phyloP scores from a whole-genome alignment of 257 asterid genomes.

The Solanum microdontum region DNA sequence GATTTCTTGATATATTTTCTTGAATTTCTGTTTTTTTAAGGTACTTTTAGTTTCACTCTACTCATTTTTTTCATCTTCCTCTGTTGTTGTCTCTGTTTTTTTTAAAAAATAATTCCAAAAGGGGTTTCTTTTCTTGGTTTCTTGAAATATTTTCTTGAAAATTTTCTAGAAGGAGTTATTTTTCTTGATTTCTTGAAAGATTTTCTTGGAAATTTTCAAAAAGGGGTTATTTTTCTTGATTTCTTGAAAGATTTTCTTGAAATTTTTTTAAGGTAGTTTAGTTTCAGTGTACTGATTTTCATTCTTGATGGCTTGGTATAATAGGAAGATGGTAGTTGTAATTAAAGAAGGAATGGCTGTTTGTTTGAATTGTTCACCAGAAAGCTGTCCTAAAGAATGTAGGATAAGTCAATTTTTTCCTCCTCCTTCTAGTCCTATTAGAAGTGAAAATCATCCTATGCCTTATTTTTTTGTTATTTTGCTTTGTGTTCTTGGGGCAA shows the following conservation, averaged over 20 bases:
- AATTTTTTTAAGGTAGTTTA: neutral
- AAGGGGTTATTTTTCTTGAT: neutral
- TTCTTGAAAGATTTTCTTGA: neutral
- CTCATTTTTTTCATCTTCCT: neutral
- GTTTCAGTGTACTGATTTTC: neutral
- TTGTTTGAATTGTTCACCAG: conserved; percentile 1
- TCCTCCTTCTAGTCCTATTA: conserved; percentile 1
- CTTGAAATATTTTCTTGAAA: too few species aligned
- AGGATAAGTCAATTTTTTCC: neutral
- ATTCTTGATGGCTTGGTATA: neutral
- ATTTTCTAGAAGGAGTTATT: neutral
- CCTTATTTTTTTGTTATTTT: conserved; percentile 32
- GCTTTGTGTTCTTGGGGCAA: conserved; percentile 44
- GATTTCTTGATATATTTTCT: neutral
- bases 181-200: neutral
- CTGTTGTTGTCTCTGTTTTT: neutral
- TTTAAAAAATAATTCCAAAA: neutral
- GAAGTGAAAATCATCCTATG: conserved; percentile 10
- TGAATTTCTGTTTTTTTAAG: neutral
- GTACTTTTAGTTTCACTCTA: neutral
- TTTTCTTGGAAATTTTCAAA: neutral
- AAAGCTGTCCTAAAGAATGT: neutral
- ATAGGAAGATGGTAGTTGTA: neutral
- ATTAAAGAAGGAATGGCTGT: neutral
- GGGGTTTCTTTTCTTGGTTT: too few species aligned